Evolutionary conservation across 371 early-diverging fungal species (phyloP), one percentile per base, ranked within the genome.

Genomic region (Circinella umbellata): DNA sequence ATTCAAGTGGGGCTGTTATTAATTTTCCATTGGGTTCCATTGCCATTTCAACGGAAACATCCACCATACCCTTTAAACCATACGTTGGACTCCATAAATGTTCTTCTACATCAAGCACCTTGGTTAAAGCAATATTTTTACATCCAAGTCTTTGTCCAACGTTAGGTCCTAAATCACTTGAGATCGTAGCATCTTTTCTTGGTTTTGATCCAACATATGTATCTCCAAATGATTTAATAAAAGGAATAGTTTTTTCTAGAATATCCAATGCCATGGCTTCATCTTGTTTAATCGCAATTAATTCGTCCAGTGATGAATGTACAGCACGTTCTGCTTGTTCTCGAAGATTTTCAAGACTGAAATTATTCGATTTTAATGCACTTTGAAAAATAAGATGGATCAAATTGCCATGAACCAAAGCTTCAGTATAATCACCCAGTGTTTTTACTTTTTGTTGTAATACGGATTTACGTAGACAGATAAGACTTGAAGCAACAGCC

Each of bases 1-100:
- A 66, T 77, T 98, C 99, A 47, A 98, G 85, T 1, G 98, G 98
- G 35, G 90, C 85, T 2, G 81, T 78, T 37, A 86, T 51, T 0
- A 74, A 79, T 38, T 70, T 76, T 3, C 69, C 66, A 20, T 54
- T 69, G 1, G 76, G 78, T 1, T 69, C 67, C 62, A 90, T 68
- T 6, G 73, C 73, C 0, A 87, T 81, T 61, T 90, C 80, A 5
- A 94, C 65, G 1, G 93, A 86, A 27, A 90, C 91, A 71, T 98
- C 98, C 9, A 98, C 85, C 76, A 93, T 95, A 18, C 99, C 99
- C 63, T 97, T 98, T 17, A 98, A 71, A 1, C 99, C 99, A 76
- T 87, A 95, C 60, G 81, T 93, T 3, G 95, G 94, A 27, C 96
- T 95, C 95, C 96, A 96, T 9, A 96, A 82, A 67, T 89, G 89